Conservation (phyloP, 1,284 basidiomycete genomes). For the Ceratobasidium sp. region DNA sequence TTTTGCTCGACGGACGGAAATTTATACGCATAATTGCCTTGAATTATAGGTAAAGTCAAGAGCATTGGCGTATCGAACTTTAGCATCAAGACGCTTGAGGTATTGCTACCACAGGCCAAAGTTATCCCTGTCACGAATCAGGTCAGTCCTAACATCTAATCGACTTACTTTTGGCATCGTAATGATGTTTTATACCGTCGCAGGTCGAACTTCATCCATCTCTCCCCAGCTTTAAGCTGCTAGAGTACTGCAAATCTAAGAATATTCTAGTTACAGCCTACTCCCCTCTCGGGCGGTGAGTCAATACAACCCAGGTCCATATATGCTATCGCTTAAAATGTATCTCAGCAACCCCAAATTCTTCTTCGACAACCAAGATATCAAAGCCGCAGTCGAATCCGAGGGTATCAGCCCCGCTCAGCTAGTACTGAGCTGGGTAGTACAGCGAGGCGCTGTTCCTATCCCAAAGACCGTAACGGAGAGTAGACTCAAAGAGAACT, state of each 20-base stretch:
- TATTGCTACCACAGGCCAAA: slow-evolving; percentile 60
- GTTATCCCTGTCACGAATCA: slow-evolving; percentile 83
- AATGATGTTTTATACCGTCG: not conserved
- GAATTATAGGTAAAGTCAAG: slow-evolving; percentile 59
- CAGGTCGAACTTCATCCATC: slow-evolving; percentile 82
- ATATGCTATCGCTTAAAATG: not conserved
- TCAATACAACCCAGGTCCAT: slow-evolving; percentile 64
- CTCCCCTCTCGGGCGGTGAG: slow-evolving; percentile 77
- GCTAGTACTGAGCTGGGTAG: slow-evolving; percentile 82
- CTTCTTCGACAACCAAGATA: slow-evolving; percentile 57
- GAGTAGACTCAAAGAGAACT: slow-evolving; percentile 24
- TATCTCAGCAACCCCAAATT: slow-evolving; percentile 15
- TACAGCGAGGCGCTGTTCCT: slow-evolving; percentile 79
- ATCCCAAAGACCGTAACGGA: slow-evolving; percentile 77
- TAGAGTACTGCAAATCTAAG: slow-evolving; percentile 76
- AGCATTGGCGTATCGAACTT: slow-evolving; percentile 64
- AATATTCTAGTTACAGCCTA: slow-evolving; percentile 87
- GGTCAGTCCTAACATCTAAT: slow-evolving; percentile 50
- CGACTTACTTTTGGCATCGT: not conserved
- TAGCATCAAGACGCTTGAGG: slow-evolving; percentile 57
- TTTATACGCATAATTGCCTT: not conserved
- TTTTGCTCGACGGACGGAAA: too few relatives aligned
- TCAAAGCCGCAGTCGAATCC: slow-evolving; percentile 71
- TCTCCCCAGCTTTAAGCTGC: slow-evolving; percentile 77
- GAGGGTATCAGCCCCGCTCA: slow-evolving; percentile 82